Evolutionary conservation across 2,329 filamentous ascomycete genomes (phyloP).

Genomic region (Tricladium varicosporioides): DNA sequence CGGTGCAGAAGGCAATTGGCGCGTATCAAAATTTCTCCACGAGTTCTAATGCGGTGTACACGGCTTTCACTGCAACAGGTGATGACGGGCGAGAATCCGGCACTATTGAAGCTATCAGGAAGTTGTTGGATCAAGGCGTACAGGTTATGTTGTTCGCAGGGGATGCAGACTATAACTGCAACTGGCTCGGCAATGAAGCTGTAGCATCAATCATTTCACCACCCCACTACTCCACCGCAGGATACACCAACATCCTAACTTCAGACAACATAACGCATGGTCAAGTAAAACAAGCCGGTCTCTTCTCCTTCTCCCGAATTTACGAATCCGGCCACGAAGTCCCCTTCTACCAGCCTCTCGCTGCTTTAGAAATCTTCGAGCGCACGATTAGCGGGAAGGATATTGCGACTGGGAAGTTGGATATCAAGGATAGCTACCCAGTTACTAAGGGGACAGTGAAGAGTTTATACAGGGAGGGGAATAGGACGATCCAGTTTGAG

Average conservation of each 20-base stretch:
- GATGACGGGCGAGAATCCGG: constrained; percentile 50
- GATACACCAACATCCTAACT: constrained; percentile 68
- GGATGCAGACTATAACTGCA: constrained; percentile 51
- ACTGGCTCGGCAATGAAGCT: constrained; percentile 70
- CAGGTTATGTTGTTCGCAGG: constrained; percentile 66
- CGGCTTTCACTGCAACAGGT: constrained; percentile 46
- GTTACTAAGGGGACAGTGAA: constrained; percentile 22
- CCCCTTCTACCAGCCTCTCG: constrained; percentile 52
- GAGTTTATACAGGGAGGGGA: constrained; percentile 29
- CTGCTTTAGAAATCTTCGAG: constrained; percentile 50
- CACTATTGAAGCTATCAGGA: constrained; percentile 47
- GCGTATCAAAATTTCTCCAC: constrained; percentile 57
- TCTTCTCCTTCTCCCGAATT: constrained; percentile 63
- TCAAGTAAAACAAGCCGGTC: constrained; percentile 71
- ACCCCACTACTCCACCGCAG: constrained; percentile 53
- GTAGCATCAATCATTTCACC: constrained; percentile 58
- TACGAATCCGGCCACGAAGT: constrained; percentile 59
- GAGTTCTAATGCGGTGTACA: constrained; percentile 41
- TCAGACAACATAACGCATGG: constrained; percentile 65
- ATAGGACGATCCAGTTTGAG: constrained; percentile 41
- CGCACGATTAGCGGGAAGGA: constrained; percentile 48
- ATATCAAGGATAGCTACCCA: constrained; percentile 33
- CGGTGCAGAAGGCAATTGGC: constrained; percentile 56
- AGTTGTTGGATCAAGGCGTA: constrained; percentile 60
- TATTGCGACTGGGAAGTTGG: constrained; percentile 51